Conservation (phyloP, 1,284 basidiomycete genomes). For the Agroathelia rolfsii region DNA sequence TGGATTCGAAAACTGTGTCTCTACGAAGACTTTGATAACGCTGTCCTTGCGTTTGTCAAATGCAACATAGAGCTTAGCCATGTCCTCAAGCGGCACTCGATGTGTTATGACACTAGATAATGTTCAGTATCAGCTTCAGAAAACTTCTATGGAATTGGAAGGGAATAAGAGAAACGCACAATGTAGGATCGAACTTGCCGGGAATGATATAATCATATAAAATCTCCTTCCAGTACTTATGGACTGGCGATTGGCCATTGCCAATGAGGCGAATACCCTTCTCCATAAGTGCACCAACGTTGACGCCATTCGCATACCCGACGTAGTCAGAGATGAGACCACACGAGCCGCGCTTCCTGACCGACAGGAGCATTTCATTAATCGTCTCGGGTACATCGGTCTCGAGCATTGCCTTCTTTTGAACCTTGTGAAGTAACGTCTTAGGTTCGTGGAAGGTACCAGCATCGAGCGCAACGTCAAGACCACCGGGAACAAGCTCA, state of each 20-base stretch:
- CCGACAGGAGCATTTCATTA: constrained; percentile 42
- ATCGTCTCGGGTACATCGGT: constrained; percentile 49
- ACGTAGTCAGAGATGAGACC: constrained; percentile 39
- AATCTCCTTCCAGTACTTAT: constrained; percentile 50
- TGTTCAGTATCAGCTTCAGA: constrained; percentile 1
- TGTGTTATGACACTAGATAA: constrained; percentile 34
- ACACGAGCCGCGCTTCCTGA: constrained; percentile 37
- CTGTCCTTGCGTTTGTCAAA: constrained; percentile 53
- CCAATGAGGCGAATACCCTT: constrained; percentile 47
- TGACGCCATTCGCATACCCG: constrained; percentile 44
- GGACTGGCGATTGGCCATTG: constrained; percentile 47
- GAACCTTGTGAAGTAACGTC: constrained; percentile 37
- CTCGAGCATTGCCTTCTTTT: constrained; percentile 49
- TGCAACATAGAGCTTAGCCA: constrained; percentile 43
- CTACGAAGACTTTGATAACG: constrained; percentile 58
- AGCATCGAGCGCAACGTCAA: constrained; percentile 37
- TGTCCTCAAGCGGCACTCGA: constrained; percentile 31
- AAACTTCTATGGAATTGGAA: background rate
- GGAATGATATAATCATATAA: constrained; percentile 39
- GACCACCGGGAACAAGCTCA: constrained; percentile 36
- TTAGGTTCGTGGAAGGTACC: constrained; percentile 48
- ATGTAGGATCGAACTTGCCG: constrained; percentile 47
- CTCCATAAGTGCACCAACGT: constrained; percentile 55
- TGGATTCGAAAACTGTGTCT: constrained; percentile 40
- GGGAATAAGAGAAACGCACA: constrained; percentile 22